Evolutionary conservation across 495 filamentous ascomycete species (phyloP).

Genomic region (Hypoxylon lienhwacheense): DNA sequence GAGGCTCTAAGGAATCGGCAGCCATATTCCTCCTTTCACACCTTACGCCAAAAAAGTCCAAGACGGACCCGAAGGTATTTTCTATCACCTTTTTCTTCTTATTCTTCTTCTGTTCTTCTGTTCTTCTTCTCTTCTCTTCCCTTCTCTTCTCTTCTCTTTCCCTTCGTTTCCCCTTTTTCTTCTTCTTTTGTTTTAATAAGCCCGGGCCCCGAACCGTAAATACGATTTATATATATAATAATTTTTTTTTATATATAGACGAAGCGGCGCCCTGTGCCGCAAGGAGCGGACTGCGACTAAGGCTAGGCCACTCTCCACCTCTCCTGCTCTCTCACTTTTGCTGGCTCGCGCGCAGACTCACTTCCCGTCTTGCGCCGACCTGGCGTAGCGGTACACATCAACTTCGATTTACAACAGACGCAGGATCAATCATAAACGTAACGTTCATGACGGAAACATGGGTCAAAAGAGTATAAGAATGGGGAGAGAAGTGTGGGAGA

Average conservation of each 20-base stretch:
- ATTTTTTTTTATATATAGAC: conserved; percentile 10
- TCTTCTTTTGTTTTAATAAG: conserved; percentile 13
- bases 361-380: conserved; percentile 35
- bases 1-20: conserved; percentile 34
- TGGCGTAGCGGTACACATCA: conserved; percentile 35
- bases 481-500: conserved; percentile 9
- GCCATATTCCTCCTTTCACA: conserved; percentile 33
- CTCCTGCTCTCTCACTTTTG: conserved; percentile 35
- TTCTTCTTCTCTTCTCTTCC: conserved; percentile 5
- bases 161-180: neutral
- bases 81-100: neutral
- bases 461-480: conserved; percentile 20
- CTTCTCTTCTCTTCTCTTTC: too few species aligned
- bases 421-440: conserved; percentile 29
- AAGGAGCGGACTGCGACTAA: conserved; percentile 25
- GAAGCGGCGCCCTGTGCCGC: conserved; percentile 29
- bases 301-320: conserved; percentile 35
- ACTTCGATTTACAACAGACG: conserved; percentile 31
- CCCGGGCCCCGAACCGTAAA: conserved; percentile 18
- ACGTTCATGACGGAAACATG: conserved; percentile 34
- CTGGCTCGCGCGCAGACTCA: conserved; percentile 34
- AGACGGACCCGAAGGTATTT: conserved; percentile 13
- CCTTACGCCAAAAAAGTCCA: conserved; percentile 27
- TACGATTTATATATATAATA: conserved; percentile 16
- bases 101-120: conserved; percentile 2